Percentiles rank a stretch among this genome's conserved stretches.
Conservation (phyloP, 768 basidiomycete genomes). For the Macrolepiota fuliginosa region DNA sequence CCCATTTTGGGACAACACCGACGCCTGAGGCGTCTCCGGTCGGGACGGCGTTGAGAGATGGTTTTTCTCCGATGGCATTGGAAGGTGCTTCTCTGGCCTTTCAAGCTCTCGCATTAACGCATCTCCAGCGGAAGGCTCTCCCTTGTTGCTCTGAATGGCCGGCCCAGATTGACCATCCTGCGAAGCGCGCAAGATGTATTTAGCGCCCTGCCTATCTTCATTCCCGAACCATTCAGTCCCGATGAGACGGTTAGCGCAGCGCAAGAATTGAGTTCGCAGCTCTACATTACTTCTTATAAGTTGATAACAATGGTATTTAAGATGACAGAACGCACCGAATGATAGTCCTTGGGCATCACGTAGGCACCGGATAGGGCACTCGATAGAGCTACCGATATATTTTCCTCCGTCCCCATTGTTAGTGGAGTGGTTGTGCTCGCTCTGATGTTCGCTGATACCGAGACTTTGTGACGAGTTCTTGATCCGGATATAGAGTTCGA, state of each 20-base stretch:
- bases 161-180: not conserved
- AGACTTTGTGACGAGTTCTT: conserved; percentile 1
- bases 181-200: not conserved
- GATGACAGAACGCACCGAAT: not conserved
- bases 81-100: not conserved
- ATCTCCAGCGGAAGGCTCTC: not conserved
- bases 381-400: not conserved
- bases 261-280: not conserved
- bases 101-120: not conserved
- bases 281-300: not conserved
- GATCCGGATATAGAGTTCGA: conserved; percentile 9
- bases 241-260: not conserved
- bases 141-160: not conserved
- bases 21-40: too few species aligned
- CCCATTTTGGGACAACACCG: not conserved
- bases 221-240: not conserved
- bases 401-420: not conserved
- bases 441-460: not conserved
- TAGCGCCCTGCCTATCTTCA: not conserved
- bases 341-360: conserved; percentile 2
- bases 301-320: too few species aligned
- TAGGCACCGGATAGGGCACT: not conserved
- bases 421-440: too few species aligned
- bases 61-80: not conserved
- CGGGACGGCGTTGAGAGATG: not conserved